phyloP scores from a whole-genome alignment of 208 protist genomes.

The Blastocrithidia nonstop region DNA sequence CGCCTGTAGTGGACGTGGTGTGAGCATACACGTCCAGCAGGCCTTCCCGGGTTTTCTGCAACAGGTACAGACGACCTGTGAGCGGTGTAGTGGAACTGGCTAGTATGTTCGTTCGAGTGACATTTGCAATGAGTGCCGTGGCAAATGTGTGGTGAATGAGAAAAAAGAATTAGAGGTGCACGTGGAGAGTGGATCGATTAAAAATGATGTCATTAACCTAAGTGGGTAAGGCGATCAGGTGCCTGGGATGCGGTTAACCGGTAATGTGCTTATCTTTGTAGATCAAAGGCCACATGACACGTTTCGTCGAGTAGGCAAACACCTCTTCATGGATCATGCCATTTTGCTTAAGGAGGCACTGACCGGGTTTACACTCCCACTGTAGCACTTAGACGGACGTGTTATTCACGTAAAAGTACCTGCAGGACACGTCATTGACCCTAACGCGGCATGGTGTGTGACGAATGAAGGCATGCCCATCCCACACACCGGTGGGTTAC shows the following conservation, averaged over 20 bases:
- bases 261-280: conserved; percentile 94
- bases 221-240: conserved; percentile 89
- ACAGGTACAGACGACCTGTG: conserved; percentile 81
- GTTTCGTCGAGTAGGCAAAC: conserved; percentile 86
- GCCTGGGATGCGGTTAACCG: conserved; percentile 67
- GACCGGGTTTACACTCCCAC: conserved; percentile 72
- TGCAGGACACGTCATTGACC: conserved; percentile 61
- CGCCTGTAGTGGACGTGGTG: conserved; percentile 84
- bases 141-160: conserved; percentile 82
- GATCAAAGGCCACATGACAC: conserved; percentile 79
- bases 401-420: conserved; percentile 46
- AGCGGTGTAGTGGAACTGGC: conserved; percentile 83
- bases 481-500: conserved; percentile 47
- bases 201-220: conserved; percentile 89
- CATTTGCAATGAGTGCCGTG: conserved; percentile 87
- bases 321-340: conserved; percentile 81
- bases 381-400: conserved; percentile 85
- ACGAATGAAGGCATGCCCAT: conserved; percentile 83
- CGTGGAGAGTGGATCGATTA: conserved; percentile 89
- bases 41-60: conserved; percentile 91
- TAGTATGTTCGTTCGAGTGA: conserved; percentile 57
- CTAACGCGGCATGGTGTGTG: conserved; percentile 51
- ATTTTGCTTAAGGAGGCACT: conserved; percentile 90
- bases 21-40: conserved; percentile 77
- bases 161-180: conserved; percentile 89